Percentiles rank a stretch among this genome's conserved stretches.
These are phyloP conservation scores for Salix caprea DNA, from an alignment of 345 rosid genomes.

Conservation along the genomic window DNA sequence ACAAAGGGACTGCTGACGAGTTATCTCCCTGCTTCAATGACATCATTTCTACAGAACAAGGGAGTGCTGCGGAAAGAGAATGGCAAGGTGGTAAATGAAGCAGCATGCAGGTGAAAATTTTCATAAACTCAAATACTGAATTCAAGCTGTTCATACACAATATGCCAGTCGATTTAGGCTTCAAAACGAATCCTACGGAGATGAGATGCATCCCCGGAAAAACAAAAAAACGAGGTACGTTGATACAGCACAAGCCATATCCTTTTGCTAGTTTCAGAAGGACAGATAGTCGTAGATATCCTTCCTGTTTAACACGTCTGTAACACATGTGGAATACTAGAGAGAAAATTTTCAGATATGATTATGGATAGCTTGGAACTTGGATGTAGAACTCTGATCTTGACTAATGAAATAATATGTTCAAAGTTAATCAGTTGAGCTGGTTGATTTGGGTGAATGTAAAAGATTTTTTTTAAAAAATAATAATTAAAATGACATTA, in stretches of 20 bases:
- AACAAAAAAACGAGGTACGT: neutral
- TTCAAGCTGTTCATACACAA: neutral
- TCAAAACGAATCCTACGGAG: neutral
- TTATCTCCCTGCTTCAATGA: conserved; percentile 27
- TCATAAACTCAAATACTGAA: neutral
- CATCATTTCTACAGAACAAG: conserved; percentile 16
- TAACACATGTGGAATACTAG: neutral
- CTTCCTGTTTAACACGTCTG: neutral
- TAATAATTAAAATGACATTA: no score
- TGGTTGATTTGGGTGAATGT: no score
- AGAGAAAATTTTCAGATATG: neutral
- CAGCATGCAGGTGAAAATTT: neutral
- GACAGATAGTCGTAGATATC: neutral
- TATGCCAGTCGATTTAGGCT: neutral
- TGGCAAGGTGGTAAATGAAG: neutral
- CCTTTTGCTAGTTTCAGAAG: neutral
- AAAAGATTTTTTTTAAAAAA: no score
- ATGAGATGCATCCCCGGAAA: neutral
- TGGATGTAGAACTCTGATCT: no score
- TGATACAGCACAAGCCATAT: neutral
- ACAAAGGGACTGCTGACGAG: conserved; percentile 24
- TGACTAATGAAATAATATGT: no score
- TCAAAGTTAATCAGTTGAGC: no score
- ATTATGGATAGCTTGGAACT: neutral
- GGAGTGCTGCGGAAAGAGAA: conserved; percentile 8